Evolutionary conservation across 2,329 filamentous ascomycete species (phyloP).

Genomic region (Ceratocystis papillata): DNA sequence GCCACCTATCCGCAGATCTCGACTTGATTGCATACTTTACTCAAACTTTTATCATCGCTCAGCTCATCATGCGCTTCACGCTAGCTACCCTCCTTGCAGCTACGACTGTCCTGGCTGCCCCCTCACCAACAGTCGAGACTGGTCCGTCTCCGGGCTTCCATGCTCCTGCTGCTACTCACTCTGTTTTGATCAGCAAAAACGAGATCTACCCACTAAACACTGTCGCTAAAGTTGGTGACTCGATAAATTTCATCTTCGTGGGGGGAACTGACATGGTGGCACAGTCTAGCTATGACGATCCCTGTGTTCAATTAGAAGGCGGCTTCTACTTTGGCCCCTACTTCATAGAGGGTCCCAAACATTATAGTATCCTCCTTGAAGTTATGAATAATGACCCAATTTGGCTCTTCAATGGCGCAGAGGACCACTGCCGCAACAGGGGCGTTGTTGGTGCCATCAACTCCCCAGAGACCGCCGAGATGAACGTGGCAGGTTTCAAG

Average conservation of each 20-base stretch:
- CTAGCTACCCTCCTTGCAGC: background rate
- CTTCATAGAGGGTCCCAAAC: background rate
- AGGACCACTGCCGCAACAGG: slow-evolving; percentile 27
- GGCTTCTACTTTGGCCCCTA: background rate
- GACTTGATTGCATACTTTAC: too few species aligned
- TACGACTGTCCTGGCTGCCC: background rate
- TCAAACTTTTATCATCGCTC: background rate
- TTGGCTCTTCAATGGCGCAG: background rate
- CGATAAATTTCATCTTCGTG: slow-evolving; percentile 46
- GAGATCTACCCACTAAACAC: slow-evolving; percentile 42
- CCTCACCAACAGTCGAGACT: background rate
- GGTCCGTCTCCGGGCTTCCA: background rate
- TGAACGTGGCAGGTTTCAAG: background rate
- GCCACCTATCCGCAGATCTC: too few species aligned
- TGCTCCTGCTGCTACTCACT: background rate
- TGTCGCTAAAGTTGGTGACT: slow-evolving; percentile 40
- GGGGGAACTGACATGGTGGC: slow-evolving; percentile 41
- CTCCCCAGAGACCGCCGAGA: slow-evolving; percentile 30
- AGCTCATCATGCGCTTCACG: background rate
- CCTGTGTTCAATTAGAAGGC: slow-evolving; percentile 30
- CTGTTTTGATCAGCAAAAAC: background rate
- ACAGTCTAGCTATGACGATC: slow-evolving; percentile 35
- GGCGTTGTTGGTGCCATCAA: slow-evolving; percentile 23
- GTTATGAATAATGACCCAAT: slow-evolving; percentile 14
- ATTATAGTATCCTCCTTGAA: slow-evolving; percentile 32